phyloP scores from a whole-genome alignment of 345 rosid genomes.

The Syzygium aromaticum region DNA sequence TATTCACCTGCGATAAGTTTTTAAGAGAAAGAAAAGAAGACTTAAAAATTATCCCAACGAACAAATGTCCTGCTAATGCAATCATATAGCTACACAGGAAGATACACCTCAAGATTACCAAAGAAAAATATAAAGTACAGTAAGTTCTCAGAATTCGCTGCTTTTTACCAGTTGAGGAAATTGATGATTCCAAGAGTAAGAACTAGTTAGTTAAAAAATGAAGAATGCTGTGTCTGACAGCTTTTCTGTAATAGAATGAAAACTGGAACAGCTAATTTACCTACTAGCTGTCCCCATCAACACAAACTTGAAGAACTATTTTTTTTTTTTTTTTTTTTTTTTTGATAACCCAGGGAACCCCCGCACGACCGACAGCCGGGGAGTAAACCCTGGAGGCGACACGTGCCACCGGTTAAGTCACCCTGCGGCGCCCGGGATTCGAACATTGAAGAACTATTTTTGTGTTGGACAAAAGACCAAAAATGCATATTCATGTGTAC shows the following conservation, averaged over 20 bases:
- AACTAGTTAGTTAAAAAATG: not conserved
- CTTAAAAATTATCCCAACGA: not conserved
- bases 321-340: too few species aligned
- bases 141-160: not conserved
- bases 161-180: not conserved
- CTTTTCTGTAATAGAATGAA: not conserved
- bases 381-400: too few species aligned
- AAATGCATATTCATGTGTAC: not conserved
- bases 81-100: not conserved
- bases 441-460: not conserved
- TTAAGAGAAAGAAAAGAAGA: not conserved
- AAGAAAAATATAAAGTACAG: not conserved
- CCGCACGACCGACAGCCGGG: too few species aligned
- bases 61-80: not conserved
- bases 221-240: not conserved
- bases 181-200: not conserved
- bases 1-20: conserved; percentile 53
- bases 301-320: not conserved
- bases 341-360: too few species aligned
- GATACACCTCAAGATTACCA: not conserved
- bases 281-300: not conserved
- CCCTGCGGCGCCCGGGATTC: too few species aligned
- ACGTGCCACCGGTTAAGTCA: too few species aligned
- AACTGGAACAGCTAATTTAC: not conserved
- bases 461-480: not conserved